Evolutionary conservation across 257 asterid species (phyloP).

Genomic region (Jaltomata sinuosa): DNA sequence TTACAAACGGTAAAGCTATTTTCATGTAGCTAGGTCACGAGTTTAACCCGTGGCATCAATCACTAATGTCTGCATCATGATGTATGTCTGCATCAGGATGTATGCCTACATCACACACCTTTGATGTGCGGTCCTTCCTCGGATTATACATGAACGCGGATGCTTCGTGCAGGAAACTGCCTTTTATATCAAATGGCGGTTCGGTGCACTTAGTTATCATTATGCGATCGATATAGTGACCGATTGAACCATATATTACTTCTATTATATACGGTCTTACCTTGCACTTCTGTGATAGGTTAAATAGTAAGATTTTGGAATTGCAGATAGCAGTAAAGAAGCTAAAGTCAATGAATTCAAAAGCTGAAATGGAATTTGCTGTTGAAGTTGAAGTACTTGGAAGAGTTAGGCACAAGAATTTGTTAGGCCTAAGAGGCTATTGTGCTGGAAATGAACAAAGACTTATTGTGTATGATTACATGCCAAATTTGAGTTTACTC

Average conservation of each 20-base stretch:
- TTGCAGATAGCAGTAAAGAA: constrained; percentile 80
- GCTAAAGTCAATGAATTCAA: constrained; percentile 67
- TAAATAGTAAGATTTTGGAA: not conserved
- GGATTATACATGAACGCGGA: accelerated
- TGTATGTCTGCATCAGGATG: not conserved
- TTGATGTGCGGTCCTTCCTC: not conserved
- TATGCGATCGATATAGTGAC: not conserved
- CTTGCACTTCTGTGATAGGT: not conserved
- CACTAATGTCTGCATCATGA: not conserved
- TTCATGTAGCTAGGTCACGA: not conserved
- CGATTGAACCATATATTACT: not conserved
- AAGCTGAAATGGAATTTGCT: constrained; percentile 88
- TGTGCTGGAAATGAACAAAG: constrained; percentile 71
- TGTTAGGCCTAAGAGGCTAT: constrained; percentile 68
- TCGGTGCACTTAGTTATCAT: not conserved
- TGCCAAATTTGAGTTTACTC: constrained; percentile 80
- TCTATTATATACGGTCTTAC: not conserved
- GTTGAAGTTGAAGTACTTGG: constrained; percentile 88
- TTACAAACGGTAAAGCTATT: not conserved
- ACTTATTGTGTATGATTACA: constrained; percentile 71
- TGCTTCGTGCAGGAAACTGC: not conserved
- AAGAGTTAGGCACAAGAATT: constrained; percentile 74
- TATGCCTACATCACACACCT: not conserved
- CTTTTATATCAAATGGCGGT: not conserved
- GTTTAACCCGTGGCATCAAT: not conserved